phyloP scores from a whole-genome alignment of 2,329 filamentous ascomycete species.

The Thelonectria discophora region DNA sequence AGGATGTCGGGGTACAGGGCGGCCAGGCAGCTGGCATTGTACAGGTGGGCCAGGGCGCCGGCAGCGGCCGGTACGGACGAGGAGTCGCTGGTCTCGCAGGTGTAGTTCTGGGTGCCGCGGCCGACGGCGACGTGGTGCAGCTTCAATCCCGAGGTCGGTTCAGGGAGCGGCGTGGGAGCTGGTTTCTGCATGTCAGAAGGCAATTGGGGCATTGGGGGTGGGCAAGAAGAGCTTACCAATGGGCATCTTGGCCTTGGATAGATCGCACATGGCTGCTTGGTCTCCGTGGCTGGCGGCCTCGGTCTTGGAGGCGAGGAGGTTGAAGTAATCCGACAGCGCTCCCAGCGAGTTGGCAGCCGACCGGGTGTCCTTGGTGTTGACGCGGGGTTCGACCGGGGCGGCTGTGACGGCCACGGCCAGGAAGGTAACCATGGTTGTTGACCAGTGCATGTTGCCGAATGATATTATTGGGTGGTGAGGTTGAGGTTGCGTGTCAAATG shows the following conservation, averaged over 20 bases:
- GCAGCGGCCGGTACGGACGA: conserved; percentile 68
- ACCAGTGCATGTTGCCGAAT: conserved; percentile 58
- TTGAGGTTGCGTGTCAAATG: conserved; percentile 2
- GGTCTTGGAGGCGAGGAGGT: conserved; percentile 64
- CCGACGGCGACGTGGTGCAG: conserved; percentile 85
- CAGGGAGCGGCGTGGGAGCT: conserved; percentile 68
- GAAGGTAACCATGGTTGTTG: conserved; percentile 56
- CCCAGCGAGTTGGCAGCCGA: conserved; percentile 52
- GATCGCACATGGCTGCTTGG: conserved; percentile 60
- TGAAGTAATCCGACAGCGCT: conserved; percentile 68
- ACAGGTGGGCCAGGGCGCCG: conserved; percentile 85
- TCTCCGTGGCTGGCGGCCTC: conserved; percentile 55
- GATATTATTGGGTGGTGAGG: conserved; percentile 12
- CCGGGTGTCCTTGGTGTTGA: conserved; percentile 49
- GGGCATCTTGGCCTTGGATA: conserved; percentile 62
- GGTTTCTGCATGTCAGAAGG: conserved; percentile 29
- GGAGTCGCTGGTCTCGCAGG: conserved; percentile 71
- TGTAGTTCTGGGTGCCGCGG: conserved; percentile 94
- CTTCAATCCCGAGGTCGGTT: conserved; percentile 65
- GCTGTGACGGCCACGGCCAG: conserved; percentile 56
- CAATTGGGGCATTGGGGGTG: background rate
- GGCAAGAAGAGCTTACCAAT: conserved; percentile 50
- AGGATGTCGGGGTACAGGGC: conserved; percentile 74
- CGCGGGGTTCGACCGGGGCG: conserved; percentile 53
- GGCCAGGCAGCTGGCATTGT: conserved; percentile 85